Percentiles rank a stretch among this genome's conserved stretches.
These are phyloP conservation scores for Serendipita sp. DNA, from an alignment of 768 basidiomycete genomes.

Conservation along the genomic window DNA sequence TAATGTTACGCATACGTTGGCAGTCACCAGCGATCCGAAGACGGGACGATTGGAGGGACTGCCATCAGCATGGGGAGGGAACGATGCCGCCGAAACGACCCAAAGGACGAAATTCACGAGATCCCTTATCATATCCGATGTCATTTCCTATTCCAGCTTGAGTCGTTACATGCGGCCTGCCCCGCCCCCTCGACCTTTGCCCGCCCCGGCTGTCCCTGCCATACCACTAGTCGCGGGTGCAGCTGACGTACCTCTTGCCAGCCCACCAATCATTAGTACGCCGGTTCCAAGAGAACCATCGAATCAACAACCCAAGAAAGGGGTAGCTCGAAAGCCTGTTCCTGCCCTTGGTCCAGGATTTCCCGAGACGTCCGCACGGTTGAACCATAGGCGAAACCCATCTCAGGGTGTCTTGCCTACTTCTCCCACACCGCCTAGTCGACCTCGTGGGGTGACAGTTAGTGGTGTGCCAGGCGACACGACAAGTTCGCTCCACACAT, in stretches of 20 bases:
- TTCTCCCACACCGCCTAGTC: not conserved
- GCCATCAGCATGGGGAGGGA: not conserved
- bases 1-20: not conserved
- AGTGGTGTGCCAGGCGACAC: not conserved
- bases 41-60: not conserved
- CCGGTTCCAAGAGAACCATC: too few relatives aligned
- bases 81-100: not conserved
- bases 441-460: not conserved
- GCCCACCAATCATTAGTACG: too few relatives aligned
- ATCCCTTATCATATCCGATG: not conserved
- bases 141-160: not conserved
- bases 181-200: not conserved
- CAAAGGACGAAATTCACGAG: not conserved
- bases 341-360: too few relatives aligned
- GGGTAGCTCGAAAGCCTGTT: too few relatives aligned
- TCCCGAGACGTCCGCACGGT: not conserved
- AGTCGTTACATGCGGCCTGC: not conserved
- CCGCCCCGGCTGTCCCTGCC: not conserved
- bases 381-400: not conserved
- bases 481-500: too few relatives aligned
- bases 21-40: not conserved
- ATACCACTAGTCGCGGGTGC: too few relatives aligned
- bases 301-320: too few relatives aligned
- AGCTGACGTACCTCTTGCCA: too few relatives aligned
- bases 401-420: not conserved